Conservation (phyloP, 1,139 yeast genomes). For the Pneumocystis sp. region DNA sequence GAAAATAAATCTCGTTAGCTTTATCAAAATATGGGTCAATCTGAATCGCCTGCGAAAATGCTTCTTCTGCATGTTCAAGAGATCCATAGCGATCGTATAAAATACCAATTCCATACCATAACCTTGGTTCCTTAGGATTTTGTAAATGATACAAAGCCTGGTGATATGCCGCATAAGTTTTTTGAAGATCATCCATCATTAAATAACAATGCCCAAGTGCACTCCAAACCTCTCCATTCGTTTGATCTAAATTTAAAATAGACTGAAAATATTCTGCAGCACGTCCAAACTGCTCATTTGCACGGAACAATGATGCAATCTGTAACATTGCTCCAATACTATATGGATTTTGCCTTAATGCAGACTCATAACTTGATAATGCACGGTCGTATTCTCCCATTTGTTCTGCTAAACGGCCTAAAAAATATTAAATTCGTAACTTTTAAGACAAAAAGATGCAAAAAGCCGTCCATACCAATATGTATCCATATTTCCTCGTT, state of each 20-base stretch:
- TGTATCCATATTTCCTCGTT: slow-evolving; percentile 90
- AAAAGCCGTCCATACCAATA: slow-evolving; percentile 25
- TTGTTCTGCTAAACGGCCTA: slow-evolving; percentile 74
- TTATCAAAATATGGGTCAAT: slow-evolving; percentile 92
- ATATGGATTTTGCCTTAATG: slow-evolving; percentile 72
- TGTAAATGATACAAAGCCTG: slow-evolving; percentile 82
- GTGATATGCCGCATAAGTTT: slow-evolving; percentile 93
- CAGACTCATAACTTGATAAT: slow-evolving; percentile 75
- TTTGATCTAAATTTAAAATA: slow-evolving; percentile 66
- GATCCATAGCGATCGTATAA: slow-evolving; percentile 91
- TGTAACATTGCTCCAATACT: slow-evolving; percentile 74
- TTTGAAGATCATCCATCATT: slow-evolving; percentile 88
- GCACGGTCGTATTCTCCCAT: slow-evolving; percentile 85
- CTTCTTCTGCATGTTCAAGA: slow-evolving; percentile 93
- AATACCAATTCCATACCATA: slow-evolving; percentile 98
- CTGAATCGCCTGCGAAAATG: slow-evolving; percentile 87
- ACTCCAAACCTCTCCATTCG: slow-evolving; percentile 96
- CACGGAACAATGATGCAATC: slow-evolving; percentile 74
- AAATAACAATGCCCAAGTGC: slow-evolving; percentile 89
- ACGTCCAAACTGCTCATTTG: slow-evolving; percentile 71
- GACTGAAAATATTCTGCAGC: slow-evolving; percentile 90
- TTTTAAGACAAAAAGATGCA: no score
- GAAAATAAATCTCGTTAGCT: slow-evolving; percentile 87
- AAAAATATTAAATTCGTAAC: no score
- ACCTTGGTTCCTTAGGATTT: slow-evolving; percentile 87